Base-by-base conservation (phyloP, 441 rosid genomes). In the Adansonia gregorii region DNA sequence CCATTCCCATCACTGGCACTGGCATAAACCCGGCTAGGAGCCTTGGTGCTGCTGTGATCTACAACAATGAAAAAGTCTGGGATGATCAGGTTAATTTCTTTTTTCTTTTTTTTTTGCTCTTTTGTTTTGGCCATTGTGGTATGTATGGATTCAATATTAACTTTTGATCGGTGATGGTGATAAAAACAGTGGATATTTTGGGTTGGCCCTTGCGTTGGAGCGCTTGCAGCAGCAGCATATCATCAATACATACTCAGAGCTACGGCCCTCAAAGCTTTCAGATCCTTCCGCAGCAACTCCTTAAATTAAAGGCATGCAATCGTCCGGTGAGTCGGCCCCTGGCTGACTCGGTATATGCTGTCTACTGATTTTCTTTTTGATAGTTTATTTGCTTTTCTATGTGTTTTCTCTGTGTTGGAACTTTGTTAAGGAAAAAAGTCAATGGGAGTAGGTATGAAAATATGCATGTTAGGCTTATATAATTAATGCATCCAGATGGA, bases 21-120 rank as follows among this genome's bases (percentile, higher is more conserved):
- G 95, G 98, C 31, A 93, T 93, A 74, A 93, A 93, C 91, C 98
- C 98, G 3, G 98, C 98, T 0, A 87, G 98, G 83, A 94, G 98
- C 85, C 86, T 93, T 58, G 98, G 98, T 46, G 94, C 98, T 78
- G 97, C 98, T 0, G 97, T 94, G 78, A 67, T 93, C 79, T 86
- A n/a, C 90, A 84, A 89, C 90, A 67, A 80, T 10, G 76, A 82
- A 6, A 88, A 89, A 83, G 78, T 60, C 61, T 93, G 97, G 95
- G 91, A 89, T 65, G 94, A 91, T 63, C 97, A 91, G 63, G 97
- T 51, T 35, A 52, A 22, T 74, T 22, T 2, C 15, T 60, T 52
- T 17, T 49, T 69, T 17, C 45, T 58, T 41, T 11, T 35, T 27
- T 55, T 48, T n/a, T n/a, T n/a, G n/a, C 7, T 2, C 3, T 2